These are phyloP conservation scores for Marchantia paleacea DNA, from an alignment of 225 moss, liverwort and hornwort species.

Conservation along the genomic window DNA sequence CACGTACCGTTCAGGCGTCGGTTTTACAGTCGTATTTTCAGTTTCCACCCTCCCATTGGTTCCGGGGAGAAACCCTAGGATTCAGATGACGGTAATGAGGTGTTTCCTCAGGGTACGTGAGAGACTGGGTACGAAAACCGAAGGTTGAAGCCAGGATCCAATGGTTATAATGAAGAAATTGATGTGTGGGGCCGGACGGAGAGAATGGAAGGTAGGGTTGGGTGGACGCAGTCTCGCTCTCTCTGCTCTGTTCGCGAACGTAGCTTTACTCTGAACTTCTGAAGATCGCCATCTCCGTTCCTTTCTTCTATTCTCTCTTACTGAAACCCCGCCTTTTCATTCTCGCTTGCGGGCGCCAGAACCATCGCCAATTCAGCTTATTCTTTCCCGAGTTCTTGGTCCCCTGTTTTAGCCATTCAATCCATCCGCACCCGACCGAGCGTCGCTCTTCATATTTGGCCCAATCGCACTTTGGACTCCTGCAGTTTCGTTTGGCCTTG, in stretches of 20 bases:
- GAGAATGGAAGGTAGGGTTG: background rate
- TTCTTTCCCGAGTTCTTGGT: background rate
- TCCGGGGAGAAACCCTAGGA: background rate
- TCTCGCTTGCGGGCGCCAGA: background rate
- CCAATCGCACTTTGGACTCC: background rate
- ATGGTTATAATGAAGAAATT: background rate
- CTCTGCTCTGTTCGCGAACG: background rate
- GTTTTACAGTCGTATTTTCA: slow-evolving; percentile 4
- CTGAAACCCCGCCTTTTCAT: background rate
- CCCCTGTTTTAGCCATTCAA: background rate
- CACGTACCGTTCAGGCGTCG: slow-evolving; percentile 8
- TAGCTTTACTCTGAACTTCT: background rate
- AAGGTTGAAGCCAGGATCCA: background rate
- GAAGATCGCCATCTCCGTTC: slow-evolving; percentile 3
- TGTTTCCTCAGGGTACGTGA: background rate
- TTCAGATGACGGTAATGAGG: background rate
- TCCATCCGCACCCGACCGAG: background rate
- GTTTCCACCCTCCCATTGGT: slow-evolving; percentile 7
- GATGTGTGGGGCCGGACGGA: background rate
- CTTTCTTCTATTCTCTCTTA: background rate
- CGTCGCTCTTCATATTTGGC: background rate
- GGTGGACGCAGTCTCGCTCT: too few relatives aligned
- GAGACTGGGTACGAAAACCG: background rate
- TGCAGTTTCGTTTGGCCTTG: background rate
- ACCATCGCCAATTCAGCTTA: background rate